phyloP scores from a whole-genome alignment of 208 protist genomes.

The Leishmania gerbilli region DNA sequence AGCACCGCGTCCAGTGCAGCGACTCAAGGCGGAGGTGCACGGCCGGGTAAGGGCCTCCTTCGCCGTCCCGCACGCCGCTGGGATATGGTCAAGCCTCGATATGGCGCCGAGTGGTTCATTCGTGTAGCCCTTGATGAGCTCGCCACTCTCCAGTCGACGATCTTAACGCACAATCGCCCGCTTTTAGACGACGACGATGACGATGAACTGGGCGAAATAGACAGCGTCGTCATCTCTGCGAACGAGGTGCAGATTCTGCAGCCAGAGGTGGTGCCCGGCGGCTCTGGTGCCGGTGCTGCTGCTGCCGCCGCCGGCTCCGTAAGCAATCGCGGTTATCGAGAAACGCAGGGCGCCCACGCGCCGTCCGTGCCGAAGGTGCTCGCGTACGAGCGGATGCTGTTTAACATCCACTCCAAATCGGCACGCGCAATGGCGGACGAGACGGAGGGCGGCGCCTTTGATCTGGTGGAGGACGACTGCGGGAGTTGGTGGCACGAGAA shows the following conservation, averaged over 20 bases:
- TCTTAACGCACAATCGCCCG: slow-evolving; percentile 37
- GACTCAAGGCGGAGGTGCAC: not conserved
- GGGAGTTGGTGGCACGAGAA: slow-evolving; percentile 41
- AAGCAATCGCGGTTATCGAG: not conserved
- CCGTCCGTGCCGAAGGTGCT: not conserved
- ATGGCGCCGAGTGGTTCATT: slow-evolving; percentile 47
- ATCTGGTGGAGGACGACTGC: slow-evolving; percentile 49
- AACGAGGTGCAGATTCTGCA: slow-evolving; percentile 52
- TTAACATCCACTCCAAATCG: slow-evolving; percentile 2
- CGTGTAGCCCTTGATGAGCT: slow-evolving; percentile 39
- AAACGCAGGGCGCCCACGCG: not conserved
- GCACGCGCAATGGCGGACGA: slow-evolving; percentile 41
- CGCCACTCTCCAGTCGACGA: slow-evolving; percentile 37
- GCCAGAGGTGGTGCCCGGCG: slow-evolving; percentile 23
- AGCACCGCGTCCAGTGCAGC: not conserved
- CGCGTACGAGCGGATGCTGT: not conserved
- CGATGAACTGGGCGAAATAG: slow-evolving; percentile 30
- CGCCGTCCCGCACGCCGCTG: slow-evolving; percentile 4
- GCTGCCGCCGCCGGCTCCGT: not conserved
- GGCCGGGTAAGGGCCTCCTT: not conserved
- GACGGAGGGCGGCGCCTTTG: slow-evolving; percentile 57
- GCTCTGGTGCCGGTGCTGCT: not conserved
- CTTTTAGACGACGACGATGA: slow-evolving; percentile 19
- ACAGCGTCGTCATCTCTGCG: slow-evolving; percentile 37
- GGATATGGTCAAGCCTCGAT: slow-evolving; percentile 22